These are phyloP conservation scores for Chimonanthus salicifolius DNA, from an alignment of 164 flowering plant species.

Conservation along the genomic window DNA sequence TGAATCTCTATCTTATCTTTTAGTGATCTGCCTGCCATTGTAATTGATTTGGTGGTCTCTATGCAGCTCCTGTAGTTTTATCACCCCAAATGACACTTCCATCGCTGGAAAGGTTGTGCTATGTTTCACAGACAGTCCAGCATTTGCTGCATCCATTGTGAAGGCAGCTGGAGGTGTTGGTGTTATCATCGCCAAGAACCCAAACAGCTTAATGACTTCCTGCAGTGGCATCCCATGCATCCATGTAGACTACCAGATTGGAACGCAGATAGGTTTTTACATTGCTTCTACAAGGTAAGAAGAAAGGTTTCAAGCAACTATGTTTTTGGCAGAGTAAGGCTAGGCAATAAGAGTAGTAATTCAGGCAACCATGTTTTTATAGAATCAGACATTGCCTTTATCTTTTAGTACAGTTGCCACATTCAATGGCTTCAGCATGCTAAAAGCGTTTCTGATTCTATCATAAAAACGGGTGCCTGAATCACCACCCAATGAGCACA, in stretches of 20 bases:
- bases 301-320: too few relatives aligned
- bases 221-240: constrained; percentile 13
- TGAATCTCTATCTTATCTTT: too few relatives aligned
- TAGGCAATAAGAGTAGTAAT: too few relatives aligned
- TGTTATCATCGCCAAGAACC: constrained; percentile 16
- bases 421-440: too few relatives aligned
- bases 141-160: constrained; percentile 4
- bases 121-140: constrained; percentile 12
- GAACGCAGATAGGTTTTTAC: constrained; percentile 35
- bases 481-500: too few relatives aligned
- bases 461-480: too few relatives aligned
- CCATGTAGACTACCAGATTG: constrained; percentile 34
- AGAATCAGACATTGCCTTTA: too few relatives aligned
- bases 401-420: too few relatives aligned
- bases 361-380: too few relatives aligned
- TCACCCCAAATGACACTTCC: constrained; percentile 7
- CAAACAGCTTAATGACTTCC: background rate
- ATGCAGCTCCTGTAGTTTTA: background rate
- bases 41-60: background rate
- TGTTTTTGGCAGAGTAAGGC: too few relatives aligned
- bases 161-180: constrained; percentile 21
- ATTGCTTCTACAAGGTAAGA: constrained; percentile 27
- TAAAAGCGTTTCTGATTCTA: too few relatives aligned
- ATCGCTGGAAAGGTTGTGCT: constrained; percentile 21
- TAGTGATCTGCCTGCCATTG: too few relatives aligned